Conservation (phyloP, 345 rosid species). For the Eucalyptus melliodora region DNA sequence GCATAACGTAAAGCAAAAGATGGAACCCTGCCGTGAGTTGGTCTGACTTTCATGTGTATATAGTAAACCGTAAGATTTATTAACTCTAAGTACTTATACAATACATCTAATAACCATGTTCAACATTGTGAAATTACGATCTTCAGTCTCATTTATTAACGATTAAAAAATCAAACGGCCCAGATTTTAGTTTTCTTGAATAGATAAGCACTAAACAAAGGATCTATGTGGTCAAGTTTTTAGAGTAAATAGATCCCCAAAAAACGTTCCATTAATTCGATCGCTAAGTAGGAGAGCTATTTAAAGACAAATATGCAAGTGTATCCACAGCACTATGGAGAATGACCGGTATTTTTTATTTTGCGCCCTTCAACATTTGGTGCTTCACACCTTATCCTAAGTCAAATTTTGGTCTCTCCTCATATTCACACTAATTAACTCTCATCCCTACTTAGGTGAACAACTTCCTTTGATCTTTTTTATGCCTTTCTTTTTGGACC, state of each 20-base stretch:
- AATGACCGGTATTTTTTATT: background rate
- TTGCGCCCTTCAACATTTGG: background rate
- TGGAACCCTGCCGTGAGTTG: background rate
- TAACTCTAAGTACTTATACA: background rate
- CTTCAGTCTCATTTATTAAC: background rate
- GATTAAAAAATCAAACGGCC: background rate
- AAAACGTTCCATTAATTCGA: background rate
- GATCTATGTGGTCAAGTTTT: background rate
- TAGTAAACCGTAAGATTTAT: background rate
- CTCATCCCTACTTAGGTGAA: background rate
- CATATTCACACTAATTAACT: background rate
- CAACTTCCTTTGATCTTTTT: background rate
- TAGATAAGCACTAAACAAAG: background rate
- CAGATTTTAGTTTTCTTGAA: background rate
- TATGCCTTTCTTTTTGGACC: background rate
- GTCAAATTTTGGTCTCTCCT: background rate
- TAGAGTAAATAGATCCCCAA: background rate
- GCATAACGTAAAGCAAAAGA: background rate
- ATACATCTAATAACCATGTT: background rate
- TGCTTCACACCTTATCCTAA: background rate
- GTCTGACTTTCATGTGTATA: background rate
- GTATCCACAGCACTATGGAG: background rate
- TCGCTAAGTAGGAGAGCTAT: background rate
- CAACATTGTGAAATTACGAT: background rate
- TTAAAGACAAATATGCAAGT: background rate